Base-by-base conservation (phyloP, 1,284 basidiomycete species). In the Trichosporon faecale region DNA sequence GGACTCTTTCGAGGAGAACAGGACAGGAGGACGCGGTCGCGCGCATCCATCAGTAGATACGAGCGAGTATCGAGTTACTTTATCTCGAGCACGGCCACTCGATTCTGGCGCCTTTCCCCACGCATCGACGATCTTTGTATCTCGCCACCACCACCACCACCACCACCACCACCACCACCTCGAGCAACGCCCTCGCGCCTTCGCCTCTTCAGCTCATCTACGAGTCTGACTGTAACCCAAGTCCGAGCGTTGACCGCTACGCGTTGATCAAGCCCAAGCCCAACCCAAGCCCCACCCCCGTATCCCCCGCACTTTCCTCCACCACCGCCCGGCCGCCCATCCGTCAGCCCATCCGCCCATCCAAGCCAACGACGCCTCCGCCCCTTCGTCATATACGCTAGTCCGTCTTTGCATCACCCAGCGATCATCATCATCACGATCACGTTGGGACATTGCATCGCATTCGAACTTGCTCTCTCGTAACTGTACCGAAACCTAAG, bases 71-170 rank as follows among this genome's bases (percentile, higher is more conserved):
- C 8, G 27, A n/a, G 18, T 29, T 61, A 61, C 57, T 61, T 61
- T 61, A 61, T 61, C 57, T 61, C 27, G 29, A 61, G 57, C 57
- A 31, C 57, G 57, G 27, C 21, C 55, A 27, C 27, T 27, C 14
- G 25, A 6, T 60, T 61, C 57, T 31, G 14, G 27, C 57, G 27
- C 57, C 57, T 31, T 61, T 31, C 57, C 57, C 57, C 57, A 29
- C 57, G 57, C 57, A 60, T 60, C 57, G 57, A 31, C 57, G 57
- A 60, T 60, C 57, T 60, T 33, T 29, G 57, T 16, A 31, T 60
- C 57, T n/a, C 57, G 18, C 27, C 55, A 31, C 57, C 57, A 60
- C 57, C 57, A 31, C 57, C 57, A n/a, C 57, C 29, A 25, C 29
- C 57, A 37, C 29, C 57, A 31, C 57, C 57, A 60, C 57, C 57